These are phyloP conservation scores for Starmerella cellae DNA, from an alignment of 805 yeast species.

Conservation along the genomic window DNA sequence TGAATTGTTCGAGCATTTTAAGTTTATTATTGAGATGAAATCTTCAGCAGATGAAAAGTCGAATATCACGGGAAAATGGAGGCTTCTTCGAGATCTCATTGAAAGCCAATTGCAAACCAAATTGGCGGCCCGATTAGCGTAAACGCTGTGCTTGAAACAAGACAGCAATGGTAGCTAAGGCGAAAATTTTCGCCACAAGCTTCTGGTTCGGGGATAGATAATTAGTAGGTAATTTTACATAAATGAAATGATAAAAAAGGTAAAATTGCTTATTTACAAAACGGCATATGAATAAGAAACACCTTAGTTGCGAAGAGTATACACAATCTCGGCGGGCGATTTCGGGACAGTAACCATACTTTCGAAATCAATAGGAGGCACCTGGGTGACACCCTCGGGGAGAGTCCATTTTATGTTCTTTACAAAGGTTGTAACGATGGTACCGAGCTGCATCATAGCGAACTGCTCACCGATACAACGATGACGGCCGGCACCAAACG, in stretches of 20 bases:
- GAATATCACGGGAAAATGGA: neutral
- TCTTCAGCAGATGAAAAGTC: neutral
- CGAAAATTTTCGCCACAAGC: too few species aligned
- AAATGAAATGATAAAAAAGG: too few species aligned
- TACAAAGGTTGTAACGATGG: slow-evolving; percentile 60
- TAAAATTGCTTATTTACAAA: too few species aligned
- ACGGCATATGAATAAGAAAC: too few species aligned
- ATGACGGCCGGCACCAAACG: slow-evolving; percentile 99
- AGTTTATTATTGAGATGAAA: neutral
- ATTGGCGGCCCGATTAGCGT: neutral
- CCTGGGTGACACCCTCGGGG: slow-evolving; percentile 33
- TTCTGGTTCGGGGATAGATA: too few species aligned
- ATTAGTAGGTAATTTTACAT: too few species aligned
- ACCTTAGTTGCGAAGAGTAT: too few species aligned
- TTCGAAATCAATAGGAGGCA: slow-evolving; percentile 53
- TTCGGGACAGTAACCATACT: slow-evolving; percentile 88
- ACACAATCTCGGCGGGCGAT: slow-evolving; percentile 37
- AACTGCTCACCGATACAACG: slow-evolving; percentile 99
- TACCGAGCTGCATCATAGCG: slow-evolving; percentile 86
- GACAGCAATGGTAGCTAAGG: too few species aligned
- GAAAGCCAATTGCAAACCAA: neutral
- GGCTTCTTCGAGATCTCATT: neutral
- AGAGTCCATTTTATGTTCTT: slow-evolving; percentile 67
- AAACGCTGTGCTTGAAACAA: too few species aligned
- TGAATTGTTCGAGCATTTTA: slow-evolving; percentile 7